phyloP scores from a whole-genome alignment of 2,329 filamentous ascomycete genomes.

The Lachnellula hyalina region DNA sequence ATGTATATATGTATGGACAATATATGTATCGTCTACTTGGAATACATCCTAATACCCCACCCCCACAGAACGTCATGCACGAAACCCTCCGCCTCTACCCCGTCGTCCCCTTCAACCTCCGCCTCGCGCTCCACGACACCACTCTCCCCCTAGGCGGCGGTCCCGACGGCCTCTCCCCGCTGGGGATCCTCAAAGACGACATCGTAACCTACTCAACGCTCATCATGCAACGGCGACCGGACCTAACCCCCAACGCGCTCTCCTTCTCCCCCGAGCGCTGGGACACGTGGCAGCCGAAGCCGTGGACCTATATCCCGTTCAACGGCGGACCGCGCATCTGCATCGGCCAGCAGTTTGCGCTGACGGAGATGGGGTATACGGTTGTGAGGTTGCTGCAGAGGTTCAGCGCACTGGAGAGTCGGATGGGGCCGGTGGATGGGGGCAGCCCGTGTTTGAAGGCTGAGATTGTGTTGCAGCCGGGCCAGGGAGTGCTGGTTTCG shows the following conservation, averaged over 20 bases:
- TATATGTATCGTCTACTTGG: neutral
- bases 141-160: conserved; percentile 69
- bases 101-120: conserved; percentile 73
- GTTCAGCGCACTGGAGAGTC: conserved; percentile 53
- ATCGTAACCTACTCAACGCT: conserved; percentile 62
- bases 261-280: conserved; percentile 60
- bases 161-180: conserved; percentile 52
- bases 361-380: conserved; percentile 72
- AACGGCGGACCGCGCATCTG: conserved; percentile 71
- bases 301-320: conserved; percentile 70
- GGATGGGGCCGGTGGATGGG: conserved; percentile 50
- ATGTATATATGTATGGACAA: no score
- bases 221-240: conserved; percentile 65
- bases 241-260: conserved; percentile 52
- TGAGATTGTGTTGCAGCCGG: conserved; percentile 56
- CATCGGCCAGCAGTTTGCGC: conserved; percentile 75
- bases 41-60: neutral
- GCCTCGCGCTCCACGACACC: conserved; percentile 66
- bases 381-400: conserved; percentile 67
- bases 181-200: conserved; percentile 63
- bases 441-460: conserved; percentile 50
- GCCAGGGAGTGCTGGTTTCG: conserved; percentile 52
- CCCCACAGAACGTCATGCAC: conserved; percentile 58
- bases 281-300: conserved; percentile 56
- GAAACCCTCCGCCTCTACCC: conserved; percentile 77